phyloP scores from a whole-genome alignment of 495 filamentous ascomycete genomes.

The Talaromyces liani region DNA sequence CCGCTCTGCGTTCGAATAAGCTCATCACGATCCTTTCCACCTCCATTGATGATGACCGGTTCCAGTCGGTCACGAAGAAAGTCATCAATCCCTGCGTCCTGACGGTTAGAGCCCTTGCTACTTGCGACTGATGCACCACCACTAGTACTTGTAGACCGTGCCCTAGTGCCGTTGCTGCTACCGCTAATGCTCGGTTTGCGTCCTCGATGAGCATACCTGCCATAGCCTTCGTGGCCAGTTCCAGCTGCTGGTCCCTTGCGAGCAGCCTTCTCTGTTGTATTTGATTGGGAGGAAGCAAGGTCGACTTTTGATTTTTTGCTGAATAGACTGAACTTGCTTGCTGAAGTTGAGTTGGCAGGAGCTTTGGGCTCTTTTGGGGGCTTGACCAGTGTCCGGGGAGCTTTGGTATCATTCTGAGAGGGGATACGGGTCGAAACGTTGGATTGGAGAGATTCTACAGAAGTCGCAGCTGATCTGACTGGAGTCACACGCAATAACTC shows the following conservation, averaged over 20 bases:
- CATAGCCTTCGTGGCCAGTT: conserved; percentile 95
- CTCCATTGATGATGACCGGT: conserved; percentile 81
- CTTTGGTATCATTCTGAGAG: conserved; percentile 32
- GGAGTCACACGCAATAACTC: conserved; percentile 11
- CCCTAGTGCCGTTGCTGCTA: conserved; percentile 36
- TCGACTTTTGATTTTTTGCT: conserved; percentile 63
- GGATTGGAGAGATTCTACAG: conserved; percentile 32
- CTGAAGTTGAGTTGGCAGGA: conserved; percentile 20
- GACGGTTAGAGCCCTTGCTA: conserved; percentile 46
- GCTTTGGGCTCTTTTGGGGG: conserved; percentile 18
- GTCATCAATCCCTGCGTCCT: conserved; percentile 53
- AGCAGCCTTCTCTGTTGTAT: conserved; percentile 39
- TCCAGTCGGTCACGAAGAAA: conserved; percentile 72
- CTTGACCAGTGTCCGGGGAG: conserved; percentile 21
- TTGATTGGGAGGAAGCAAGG: conserved; percentile 26
- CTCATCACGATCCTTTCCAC: conserved; percentile 44
- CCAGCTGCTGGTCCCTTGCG: conserved; percentile 86
- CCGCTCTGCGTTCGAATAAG: conserved; percentile 55
- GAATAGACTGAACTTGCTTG: conserved; percentile 70
- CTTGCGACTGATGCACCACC: conserved; percentile 37
- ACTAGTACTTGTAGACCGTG: conserved; percentile 52
- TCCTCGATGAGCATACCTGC: conserved; percentile 54
- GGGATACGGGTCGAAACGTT: conserved; percentile 27
- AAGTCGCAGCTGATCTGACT: conserved; percentile 24
- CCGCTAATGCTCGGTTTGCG: conserved; percentile 41